phyloP scores from a whole-genome alignment of 352 stramenopile genomes.

The Globisporangium paddicum region DNA sequence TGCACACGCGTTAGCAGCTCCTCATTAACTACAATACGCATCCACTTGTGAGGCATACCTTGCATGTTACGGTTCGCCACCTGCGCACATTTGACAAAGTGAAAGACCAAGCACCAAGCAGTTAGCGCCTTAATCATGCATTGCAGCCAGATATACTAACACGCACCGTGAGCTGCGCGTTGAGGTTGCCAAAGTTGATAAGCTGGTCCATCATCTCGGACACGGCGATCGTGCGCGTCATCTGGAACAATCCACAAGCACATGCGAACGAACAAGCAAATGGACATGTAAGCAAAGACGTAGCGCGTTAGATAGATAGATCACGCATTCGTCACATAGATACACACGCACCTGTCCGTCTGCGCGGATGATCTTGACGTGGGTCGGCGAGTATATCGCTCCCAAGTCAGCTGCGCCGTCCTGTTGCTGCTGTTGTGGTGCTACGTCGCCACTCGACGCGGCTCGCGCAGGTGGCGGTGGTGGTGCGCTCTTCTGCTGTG shows the following conservation, averaged over 20 bases:
- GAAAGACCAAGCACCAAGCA: not conserved
- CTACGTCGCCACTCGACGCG: not conserved
- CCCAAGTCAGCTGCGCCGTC: constrained; percentile 20
- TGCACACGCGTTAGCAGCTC: not conserved
- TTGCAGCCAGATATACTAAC: not conserved
- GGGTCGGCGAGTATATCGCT: constrained; percentile 57
- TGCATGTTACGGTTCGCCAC: constrained; percentile 62
- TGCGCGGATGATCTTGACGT: constrained; percentile 69
- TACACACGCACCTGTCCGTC: constrained; percentile 40
- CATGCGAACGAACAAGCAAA: not conserved
- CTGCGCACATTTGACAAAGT: constrained; percentile 17
- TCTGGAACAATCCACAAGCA: constrained; percentile 17
- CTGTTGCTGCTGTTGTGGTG: not conserved
- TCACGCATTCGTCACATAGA: not conserved
- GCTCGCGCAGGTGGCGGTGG: not conserved
- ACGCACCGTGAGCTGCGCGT: constrained; percentile 57
- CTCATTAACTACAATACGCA: not conserved
- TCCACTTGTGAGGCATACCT: too few relatives aligned
- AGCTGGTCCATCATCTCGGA: constrained; percentile 82
- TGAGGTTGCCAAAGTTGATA: constrained; percentile 61
- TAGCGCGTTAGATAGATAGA: not conserved
- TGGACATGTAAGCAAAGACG: not conserved
- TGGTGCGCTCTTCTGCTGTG: constrained; percentile 3
- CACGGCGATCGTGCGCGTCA: constrained; percentile 68
- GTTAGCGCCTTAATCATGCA: not conserved